These are phyloP conservation scores for Tolypocladium cylindrosporum DNA, from an alignment of 2,329 filamentous ascomycete genomes.

Conservation along the genomic window DNA sequence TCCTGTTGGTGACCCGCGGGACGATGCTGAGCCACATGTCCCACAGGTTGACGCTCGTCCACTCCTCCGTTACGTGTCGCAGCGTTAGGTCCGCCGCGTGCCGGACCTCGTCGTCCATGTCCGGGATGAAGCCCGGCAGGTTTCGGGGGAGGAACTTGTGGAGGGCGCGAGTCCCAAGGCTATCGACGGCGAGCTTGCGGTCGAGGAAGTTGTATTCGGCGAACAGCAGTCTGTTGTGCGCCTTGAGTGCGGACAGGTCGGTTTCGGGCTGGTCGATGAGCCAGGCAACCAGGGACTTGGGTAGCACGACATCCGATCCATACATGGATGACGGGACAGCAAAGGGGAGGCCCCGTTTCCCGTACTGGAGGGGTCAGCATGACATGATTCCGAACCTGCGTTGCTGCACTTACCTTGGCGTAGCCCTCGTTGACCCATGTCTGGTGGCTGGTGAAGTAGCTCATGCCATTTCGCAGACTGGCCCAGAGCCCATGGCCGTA, in stretches of 20 bases:
- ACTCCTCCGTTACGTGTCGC: conserved; percentile 22
- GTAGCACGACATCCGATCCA: conserved; percentile 33
- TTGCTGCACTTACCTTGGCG: conserved; percentile 19
- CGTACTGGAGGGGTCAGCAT: conserved; percentile 19
- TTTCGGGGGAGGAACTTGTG: conserved; percentile 34
- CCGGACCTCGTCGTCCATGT: conserved; percentile 29
- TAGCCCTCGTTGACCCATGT: conserved; percentile 33
- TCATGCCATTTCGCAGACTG: conserved; percentile 27
- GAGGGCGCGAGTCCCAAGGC: conserved; percentile 29
- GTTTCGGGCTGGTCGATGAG: conserved; percentile 36
- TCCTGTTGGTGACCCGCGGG: conserved; percentile 30
- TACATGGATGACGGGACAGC: conserved; percentile 30
- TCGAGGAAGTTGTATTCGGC: conserved; percentile 33
- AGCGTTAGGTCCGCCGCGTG: conserved; percentile 24
- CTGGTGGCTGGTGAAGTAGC: conserved; percentile 26
- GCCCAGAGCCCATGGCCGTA: conserved; percentile 23
- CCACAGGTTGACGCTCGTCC: conserved; percentile 32
- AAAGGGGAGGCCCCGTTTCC: conserved; percentile 29
- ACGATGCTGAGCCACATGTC: conserved; percentile 31
- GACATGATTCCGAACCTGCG: neutral
- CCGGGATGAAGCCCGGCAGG: conserved; percentile 25
- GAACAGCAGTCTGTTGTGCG: conserved; percentile 28
- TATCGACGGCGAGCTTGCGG: conserved; percentile 19
- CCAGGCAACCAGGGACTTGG: conserved; percentile 32
- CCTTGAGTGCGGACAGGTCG: conserved; percentile 28